These are phyloP conservation scores for Ophiosphaerella korrae DNA, from an alignment of 2,329 filamentous ascomycete species.

Conservation along the genomic window DNA sequence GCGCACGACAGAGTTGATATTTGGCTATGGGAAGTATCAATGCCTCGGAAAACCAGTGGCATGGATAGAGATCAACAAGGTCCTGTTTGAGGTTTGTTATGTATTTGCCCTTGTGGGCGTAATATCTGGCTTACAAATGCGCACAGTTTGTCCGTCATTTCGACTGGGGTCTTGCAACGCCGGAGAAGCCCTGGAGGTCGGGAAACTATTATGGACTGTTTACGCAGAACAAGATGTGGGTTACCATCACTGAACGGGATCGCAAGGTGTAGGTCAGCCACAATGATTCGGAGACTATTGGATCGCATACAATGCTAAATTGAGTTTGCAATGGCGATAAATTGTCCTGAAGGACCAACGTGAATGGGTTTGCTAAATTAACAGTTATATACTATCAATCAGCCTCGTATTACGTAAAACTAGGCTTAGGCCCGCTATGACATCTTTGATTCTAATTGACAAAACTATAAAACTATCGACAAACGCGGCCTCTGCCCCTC, in stretches of 20 bases:
- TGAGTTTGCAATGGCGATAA: too few species aligned
- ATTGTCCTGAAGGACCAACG: too few species aligned
- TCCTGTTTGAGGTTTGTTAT: slow-evolving; percentile 49
- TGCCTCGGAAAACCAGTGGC: slow-evolving; percentile 41
- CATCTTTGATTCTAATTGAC: too few species aligned
- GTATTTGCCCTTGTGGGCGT: neutral
- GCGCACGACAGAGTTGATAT: slow-evolving; percentile 34
- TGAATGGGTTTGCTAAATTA: too few species aligned
- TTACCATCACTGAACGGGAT: slow-evolving; percentile 21
- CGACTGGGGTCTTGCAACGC: slow-evolving; percentile 27
- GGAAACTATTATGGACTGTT: slow-evolving; percentile 27
- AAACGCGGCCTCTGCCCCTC: too few species aligned
- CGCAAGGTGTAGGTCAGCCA: too few species aligned
- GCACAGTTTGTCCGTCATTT: slow-evolving; percentile 26
- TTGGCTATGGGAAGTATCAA: slow-evolving; percentile 39
- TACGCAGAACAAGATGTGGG: slow-evolving; percentile 27
- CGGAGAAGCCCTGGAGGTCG: slow-evolving; percentile 26
- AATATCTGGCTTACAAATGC: neutral
- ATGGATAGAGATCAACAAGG: slow-evolving; percentile 41
- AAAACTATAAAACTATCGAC: too few species aligned
- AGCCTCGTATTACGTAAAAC: too few species aligned
- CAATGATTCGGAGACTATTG: too few species aligned
- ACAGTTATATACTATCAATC: too few species aligned
- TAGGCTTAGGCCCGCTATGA: too few species aligned
- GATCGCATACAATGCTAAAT: too few species aligned